Evolutionary conservation across 306 rosid genomes (phyloP).

Genomic region (Castanopsis chinensis): DNA sequence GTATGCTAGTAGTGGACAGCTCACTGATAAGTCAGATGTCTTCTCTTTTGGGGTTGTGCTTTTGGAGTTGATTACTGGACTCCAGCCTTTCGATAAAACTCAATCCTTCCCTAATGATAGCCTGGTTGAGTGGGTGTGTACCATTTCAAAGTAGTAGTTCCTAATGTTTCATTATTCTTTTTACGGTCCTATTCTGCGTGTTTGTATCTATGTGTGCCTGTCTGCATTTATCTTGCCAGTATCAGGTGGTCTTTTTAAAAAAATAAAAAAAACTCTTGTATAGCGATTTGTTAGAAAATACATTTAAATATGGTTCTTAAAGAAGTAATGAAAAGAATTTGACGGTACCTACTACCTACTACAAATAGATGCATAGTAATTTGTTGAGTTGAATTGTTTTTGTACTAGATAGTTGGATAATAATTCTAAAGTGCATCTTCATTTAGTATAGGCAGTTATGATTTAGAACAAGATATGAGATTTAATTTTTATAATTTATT

Average conservation of each 20-base stretch:
- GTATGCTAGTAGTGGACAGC: no score
- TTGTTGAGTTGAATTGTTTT: neutral
- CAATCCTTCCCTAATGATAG: conserved; percentile 49
- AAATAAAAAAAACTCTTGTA: no score
- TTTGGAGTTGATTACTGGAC: no score
- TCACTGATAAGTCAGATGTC: no score
- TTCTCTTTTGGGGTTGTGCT: no score
- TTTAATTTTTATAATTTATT: neutral
- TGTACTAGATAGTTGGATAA: neutral
- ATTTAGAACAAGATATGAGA: no score
- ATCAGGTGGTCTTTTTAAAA: no score
- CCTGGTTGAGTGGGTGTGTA: conserved; percentile 66
- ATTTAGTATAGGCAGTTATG: neutral
- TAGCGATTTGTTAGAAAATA: no score
- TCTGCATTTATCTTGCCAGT: neutral
- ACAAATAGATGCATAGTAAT: neutral
- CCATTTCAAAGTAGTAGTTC: neutral
- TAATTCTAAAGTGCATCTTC: no score
- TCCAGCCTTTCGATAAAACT: conserved; percentile 46
- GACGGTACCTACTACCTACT: no score
- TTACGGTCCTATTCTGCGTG: neutral
- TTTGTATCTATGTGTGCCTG: neutral
- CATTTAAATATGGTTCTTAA: no score
- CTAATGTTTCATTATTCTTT: neutral
- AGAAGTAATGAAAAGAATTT: no score